These are phyloP conservation scores for Boletus sensibilis DNA, from an alignment of 768 basidiomycete species.

Conservation along the genomic window DNA sequence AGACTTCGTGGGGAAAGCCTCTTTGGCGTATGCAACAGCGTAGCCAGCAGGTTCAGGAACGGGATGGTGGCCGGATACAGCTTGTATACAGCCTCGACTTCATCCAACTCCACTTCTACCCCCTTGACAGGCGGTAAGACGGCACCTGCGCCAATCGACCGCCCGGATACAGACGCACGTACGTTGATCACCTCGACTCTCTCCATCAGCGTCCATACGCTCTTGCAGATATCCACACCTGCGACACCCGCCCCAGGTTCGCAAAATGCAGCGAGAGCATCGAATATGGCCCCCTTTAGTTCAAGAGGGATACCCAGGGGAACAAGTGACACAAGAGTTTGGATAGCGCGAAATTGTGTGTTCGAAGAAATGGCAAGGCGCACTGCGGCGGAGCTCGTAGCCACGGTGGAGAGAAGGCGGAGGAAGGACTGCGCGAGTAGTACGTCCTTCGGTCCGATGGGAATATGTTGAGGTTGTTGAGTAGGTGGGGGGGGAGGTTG, in stretches of 20 bases:
- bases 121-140: slow-evolving; percentile 63
- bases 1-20: slow-evolving; percentile 61
- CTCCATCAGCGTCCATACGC: slow-evolving; percentile 85
- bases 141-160: slow-evolving; percentile 25
- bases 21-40: slow-evolving; percentile 82
- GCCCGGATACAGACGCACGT: slow-evolving; percentile 41
- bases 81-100: slow-evolving; percentile 75
- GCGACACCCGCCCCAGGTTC: slow-evolving; percentile 70
- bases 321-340: slow-evolving; percentile 74
- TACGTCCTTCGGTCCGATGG: slow-evolving; percentile 69
- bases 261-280: slow-evolving; percentile 80
- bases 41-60: slow-evolving; percentile 78
- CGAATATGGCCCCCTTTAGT: slow-evolving; percentile 82
- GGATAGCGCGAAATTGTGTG: slow-evolving; percentile 77
- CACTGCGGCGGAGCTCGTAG: slow-evolving; percentile 71
- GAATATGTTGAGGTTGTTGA: slow-evolving; percentile 43
- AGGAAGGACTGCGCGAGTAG: slow-evolving; percentile 79
- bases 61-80: slow-evolving; percentile 88
- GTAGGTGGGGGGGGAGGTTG: slow-evolving; percentile 31
- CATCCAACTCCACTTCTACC: slow-evolving; percentile 83
- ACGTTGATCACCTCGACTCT: slow-evolving; percentile 81
- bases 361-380: slow-evolving; percentile 76
- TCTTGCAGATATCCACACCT: slow-evolving; percentile 78
- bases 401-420: slow-evolving; percentile 72
- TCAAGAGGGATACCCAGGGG: slow-evolving; percentile 85